phyloP scores from a whole-genome alignment of 2,329 filamentous ascomycete species.

The Aspergillus tubingensis region DNA sequence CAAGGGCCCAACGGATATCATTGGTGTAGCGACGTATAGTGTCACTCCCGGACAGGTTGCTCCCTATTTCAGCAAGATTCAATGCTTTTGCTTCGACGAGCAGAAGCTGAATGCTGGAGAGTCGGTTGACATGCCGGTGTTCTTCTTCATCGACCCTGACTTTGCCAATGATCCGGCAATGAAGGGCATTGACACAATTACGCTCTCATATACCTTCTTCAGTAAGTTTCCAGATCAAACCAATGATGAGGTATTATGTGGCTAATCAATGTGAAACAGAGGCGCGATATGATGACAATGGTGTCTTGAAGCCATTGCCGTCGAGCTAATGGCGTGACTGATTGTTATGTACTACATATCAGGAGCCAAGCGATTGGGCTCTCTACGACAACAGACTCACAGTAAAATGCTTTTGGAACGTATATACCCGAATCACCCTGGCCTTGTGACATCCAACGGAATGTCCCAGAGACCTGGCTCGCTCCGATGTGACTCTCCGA shows the following conservation, averaged over 20 bases:
- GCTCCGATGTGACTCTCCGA: not conserved
- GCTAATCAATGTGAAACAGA: conserved; percentile 56
- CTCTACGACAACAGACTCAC: not conserved
- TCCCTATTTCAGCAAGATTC: conserved; percentile 98
- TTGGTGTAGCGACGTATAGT: conserved; percentile 95
- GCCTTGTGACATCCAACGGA: not conserved
- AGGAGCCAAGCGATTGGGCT: not conserved
- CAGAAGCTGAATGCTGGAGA: conserved; percentile 93
- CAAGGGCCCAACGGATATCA: conserved; percentile 85
- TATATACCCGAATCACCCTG: not conserved
- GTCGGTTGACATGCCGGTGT: conserved; percentile 98
- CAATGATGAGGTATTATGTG: not conserved
- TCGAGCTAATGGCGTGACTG: conserved; percentile 16
- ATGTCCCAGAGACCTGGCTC: not conserved
- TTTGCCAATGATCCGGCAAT: conserved; percentile 89
- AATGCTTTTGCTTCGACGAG: conserved; percentile 98
- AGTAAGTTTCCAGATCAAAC: conserved; percentile 60
- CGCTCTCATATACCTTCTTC: conserved; percentile 96
- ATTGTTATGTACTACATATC: not conserved
- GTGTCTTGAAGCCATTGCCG: conserved; percentile 63
- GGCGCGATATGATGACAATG: conserved; percentile 81
- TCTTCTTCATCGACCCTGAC: conserved; percentile 98
- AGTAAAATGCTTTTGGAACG: not conserved
- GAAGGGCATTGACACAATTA: conserved; percentile 92
- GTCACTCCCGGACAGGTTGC: conserved; percentile 95